Base-by-base conservation (phyloP, 768 basidiomycete species). In the Russula sp. region DNA sequence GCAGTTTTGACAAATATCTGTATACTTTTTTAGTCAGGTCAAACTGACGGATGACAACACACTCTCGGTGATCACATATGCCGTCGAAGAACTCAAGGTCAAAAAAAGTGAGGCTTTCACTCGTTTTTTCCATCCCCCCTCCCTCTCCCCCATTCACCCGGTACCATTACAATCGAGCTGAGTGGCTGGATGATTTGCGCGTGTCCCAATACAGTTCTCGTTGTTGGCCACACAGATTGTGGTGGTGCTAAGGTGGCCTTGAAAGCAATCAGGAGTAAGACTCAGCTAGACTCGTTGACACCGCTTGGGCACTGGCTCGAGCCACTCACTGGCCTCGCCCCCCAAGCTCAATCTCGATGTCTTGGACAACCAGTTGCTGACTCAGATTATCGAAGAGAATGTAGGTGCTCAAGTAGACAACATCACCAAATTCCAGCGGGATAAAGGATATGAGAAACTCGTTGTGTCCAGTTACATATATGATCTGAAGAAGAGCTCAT, bases 161-260 rank as follows among this genome's bases (percentile, higher is more conserved):
- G 32, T 20, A 5, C n/a, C 29, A 18, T 43, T n/a, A 7, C n/a
- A n/a, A n/a, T n/a, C n/a, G n/a, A n/a, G n/a, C n/a, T n/a, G n/a
- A n/a, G n/a, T n/a, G n/a, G 36, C 38, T 10, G 8, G 18, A 58
- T 13, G 9, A 16, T 35, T 11, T 7, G 16, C 10, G 22, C 34
- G 6, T 36, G 34, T 18, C n/a, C n/a, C n/a, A n/a, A n/a, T 7
- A n/a, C 68, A 92, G 90, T 95, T 63, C 76, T 91, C 64, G 75
- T 95, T 67, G 88, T 87, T 25, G 93, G 93, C 18, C 93, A 96
- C 71, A 84, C 86, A 11, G 77, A 83, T 58, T 96, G 93, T 70
- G 93, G 90, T 57, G 93, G 93, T 55, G 87, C 82, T 3, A 71
- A 74, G 0, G 84, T 86, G 6, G 83, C 83, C 53, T 73, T 82